Percentiles rank a stretch among this genome's conserved stretches.
Conservation (phyloP, 805 yeast genomes). For the Kluyveromyces aestuarii region DNA sequence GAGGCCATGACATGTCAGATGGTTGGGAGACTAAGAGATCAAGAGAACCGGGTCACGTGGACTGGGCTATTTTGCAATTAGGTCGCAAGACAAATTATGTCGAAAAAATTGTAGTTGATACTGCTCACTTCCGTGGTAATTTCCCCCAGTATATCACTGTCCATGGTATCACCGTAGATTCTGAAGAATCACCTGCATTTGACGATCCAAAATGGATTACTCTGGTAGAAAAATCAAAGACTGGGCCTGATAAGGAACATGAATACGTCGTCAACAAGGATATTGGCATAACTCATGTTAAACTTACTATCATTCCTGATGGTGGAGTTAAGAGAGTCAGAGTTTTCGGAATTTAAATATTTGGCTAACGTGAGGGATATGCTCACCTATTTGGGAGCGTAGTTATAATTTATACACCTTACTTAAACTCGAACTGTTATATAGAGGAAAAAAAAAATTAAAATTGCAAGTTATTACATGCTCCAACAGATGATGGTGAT, state of each 20-base stretch:
- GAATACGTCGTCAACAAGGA: conserved; percentile 31
- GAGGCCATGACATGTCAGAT: conserved; percentile 94
- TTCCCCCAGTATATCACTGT: conserved; percentile 75
- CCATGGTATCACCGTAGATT: conserved; percentile 43
- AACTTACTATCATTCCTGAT: conserved; percentile 82
- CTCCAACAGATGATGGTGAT: background rate
- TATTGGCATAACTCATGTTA: conserved; percentile 54
- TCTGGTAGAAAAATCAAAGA: conserved; percentile 59
- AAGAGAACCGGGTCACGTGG: conserved; percentile 72
- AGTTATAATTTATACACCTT: no score
- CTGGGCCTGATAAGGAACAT: conserved; percentile 83
- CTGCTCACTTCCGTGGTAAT: conserved; percentile 92
- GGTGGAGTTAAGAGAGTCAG: conserved; percentile 93
- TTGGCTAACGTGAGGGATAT: no score
- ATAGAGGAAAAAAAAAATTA: background rate
- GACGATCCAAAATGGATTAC: conserved; percentile 48
- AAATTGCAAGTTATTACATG: no score
- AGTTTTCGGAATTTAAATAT: conserved; percentile 48
- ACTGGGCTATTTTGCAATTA: conserved; percentile 81
- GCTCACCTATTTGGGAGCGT: no score
- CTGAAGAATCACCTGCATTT: conserved; percentile 30
- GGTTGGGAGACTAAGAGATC: conserved; percentile 98
- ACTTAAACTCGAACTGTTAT: background rate
- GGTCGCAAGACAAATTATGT: conserved; percentile 54
- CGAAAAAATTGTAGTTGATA: conserved; percentile 62